phyloP scores from a whole-genome alignment of 2,329 filamentous ascomycete species.

The Aureobasidium vineae region DNA sequence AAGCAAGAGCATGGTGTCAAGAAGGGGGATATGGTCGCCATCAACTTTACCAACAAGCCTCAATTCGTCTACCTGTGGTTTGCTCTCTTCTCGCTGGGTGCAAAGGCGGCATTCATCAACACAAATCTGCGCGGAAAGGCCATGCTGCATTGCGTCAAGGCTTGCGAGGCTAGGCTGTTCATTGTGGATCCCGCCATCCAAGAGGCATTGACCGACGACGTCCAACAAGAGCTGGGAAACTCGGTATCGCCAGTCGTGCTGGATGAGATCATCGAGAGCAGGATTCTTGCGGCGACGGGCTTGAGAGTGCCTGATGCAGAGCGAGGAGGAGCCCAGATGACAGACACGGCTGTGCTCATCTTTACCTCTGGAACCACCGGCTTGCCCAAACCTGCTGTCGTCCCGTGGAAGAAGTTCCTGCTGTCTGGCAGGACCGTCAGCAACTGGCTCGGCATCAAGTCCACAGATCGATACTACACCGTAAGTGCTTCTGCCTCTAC shows the following conservation, averaged over 20 bases:
- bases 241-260: constrained; percentile 58
- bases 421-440: constrained; percentile 33
- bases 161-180: constrained; percentile 64
- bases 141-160: constrained; percentile 70
- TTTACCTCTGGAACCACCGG: constrained; percentile 86
- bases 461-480: constrained; percentile 77
- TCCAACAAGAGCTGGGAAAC: constrained; percentile 45
- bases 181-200: constrained; percentile 64
- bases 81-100: constrained; percentile 79
- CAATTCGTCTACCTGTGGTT: constrained; percentile 72
- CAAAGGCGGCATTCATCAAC: constrained; percentile 82
- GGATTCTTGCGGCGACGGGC: constrained; percentile 33
- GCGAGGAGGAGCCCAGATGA: constrained; percentile 34
- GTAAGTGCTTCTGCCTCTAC: not conserved
- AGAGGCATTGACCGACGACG: constrained; percentile 57
- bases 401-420: constrained; percentile 38
- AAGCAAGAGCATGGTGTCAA: constrained; percentile 62
- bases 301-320: constrained; percentile 38
- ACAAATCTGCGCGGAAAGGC: constrained; percentile 74
- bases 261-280: constrained; percentile 58
- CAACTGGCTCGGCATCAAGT: constrained; percentile 59
- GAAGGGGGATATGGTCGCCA: constrained; percentile 71
- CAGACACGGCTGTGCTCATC: constrained; percentile 68
- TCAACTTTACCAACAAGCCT: constrained; percentile 80
- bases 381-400: constrained; percentile 61